Evolutionary conservation across 2,329 filamentous ascomycete species (phyloP).

Genomic region (Mariannaea elegans): DNA sequence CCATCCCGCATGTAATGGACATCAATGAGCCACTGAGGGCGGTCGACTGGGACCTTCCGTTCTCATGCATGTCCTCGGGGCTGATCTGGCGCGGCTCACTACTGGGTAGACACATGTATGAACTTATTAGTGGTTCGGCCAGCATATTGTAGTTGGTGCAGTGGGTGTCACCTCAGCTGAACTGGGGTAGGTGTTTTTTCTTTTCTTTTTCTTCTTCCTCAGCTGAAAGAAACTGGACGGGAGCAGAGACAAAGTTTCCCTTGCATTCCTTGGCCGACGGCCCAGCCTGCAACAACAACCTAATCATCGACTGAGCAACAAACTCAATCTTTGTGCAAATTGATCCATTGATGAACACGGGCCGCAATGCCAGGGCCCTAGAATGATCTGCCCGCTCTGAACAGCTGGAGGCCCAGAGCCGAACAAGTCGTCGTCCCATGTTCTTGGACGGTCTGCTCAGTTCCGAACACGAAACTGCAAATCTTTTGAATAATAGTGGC

Average conservation of each 20-base stretch:
- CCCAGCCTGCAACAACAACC: too few relatives aligned
- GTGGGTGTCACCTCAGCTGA: conserved; percentile 36
- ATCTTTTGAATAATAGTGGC: conserved; percentile 1
- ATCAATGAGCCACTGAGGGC: conserved; percentile 6
- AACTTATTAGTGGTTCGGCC: conserved; percentile 20
- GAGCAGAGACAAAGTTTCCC: too few relatives aligned
- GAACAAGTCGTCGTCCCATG: conserved; percentile 9
- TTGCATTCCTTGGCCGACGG: too few relatives aligned
- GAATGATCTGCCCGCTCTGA: conserved; percentile 9
- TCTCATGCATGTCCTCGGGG: conserved; percentile 7
- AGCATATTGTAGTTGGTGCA: conserved; percentile 22
- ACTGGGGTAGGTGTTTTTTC: conserved; percentile 22
- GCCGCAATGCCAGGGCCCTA: not conserved
- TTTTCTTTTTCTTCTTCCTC: too few relatives aligned
- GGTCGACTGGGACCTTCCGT: conserved; percentile 22
- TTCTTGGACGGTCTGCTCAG: conserved; percentile 5
- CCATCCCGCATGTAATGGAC: conserved; percentile 8
- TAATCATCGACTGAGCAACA: not conserved
- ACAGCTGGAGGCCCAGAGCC: conserved; percentile 7
- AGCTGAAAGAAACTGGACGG: too few relatives aligned
- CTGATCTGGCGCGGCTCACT: conserved; percentile 8
- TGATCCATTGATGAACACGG: not conserved
- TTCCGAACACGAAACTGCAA: conserved; percentile 1
- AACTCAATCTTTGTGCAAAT: not conserved
- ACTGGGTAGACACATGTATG: not conserved